Evolutionary conservation across 345 rosid species (phyloP), one percentile per base, ranked within the genome.

Genomic region (Crucihimalaya himalaica): DNA sequence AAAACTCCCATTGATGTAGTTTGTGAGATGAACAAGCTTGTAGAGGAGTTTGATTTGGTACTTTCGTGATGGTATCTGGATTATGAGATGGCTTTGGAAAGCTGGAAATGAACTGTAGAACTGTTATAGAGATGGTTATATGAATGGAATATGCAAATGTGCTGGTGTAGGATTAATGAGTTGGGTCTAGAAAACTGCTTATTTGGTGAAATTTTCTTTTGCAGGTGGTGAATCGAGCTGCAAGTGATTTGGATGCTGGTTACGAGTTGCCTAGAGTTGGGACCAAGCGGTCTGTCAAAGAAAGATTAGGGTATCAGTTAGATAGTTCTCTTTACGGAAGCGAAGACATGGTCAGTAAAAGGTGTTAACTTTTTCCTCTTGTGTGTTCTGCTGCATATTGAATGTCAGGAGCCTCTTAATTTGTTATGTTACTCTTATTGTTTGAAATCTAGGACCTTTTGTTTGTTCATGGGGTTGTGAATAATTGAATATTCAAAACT

Each of bases 191-290:
- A 23, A 14, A 27, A 19, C 4, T 63, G 43, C n/a, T 68, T 23
- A 56, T 31, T 28, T 77, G 32, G 23, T 63, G 76, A 0, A 3
- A 20, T 18, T 61, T 27, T 0, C 18, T 56, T 51, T 66, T 75
- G 45, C 85, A 95, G 99, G 97, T 92, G 59, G 93, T 95, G 65
- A 95, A 84, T 86, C 84, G 91, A 81, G 80, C 81, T 43, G 87
- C 81, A 54, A 42, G 65, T 62, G 80, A 77, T 37, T 70, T 89
- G 5, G 84, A 82, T 43, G 74, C 20, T 62, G 81, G 66, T 12
- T 86, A 77, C 72, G 79, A 80, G 40, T 59, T 62, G 63, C 83
- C 83, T 4, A 64, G 76, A 47, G 55, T 79, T 57, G 97, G 96
- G 50, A 82, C 71, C 34, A 95, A 95, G 83, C 89, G 97, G 34